Evolutionary conservation across 2,329 filamentous ascomycete species (phyloP).

Genomic region (Alternaria consortialis): DNA sequence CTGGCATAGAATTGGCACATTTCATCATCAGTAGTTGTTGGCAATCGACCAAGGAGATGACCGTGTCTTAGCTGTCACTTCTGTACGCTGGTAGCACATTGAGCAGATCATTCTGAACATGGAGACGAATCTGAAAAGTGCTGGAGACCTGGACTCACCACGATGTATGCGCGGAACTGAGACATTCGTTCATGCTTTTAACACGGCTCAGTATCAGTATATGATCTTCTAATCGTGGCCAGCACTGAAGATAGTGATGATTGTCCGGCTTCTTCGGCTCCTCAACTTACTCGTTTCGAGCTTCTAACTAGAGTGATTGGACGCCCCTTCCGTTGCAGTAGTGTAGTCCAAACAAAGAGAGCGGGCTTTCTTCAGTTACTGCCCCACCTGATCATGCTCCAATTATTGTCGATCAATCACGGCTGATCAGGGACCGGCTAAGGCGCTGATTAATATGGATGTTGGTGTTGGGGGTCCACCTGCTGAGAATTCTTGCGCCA

Average conservation of each 20-base stretch:
- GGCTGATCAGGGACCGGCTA: slow-evolving; percentile 10
- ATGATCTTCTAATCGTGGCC: background rate
- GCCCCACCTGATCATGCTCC: background rate
- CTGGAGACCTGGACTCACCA: background rate
- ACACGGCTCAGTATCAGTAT: background rate
- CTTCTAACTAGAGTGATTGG: background rate
- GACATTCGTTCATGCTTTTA: background rate
- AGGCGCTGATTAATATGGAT: slow-evolving; percentile 10
- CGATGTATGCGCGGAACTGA: background rate
- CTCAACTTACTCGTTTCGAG: background rate
- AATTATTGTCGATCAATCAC: slow-evolving; percentile 4
- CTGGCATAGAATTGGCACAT: background rate
- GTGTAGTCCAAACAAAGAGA: background rate
- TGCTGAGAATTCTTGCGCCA: background rate
- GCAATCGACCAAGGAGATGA: background rate
- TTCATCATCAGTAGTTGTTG: background rate
- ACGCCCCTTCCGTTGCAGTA: background rate
- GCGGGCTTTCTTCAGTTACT: background rate
- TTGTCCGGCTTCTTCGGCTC: slow-evolving; percentile 2
- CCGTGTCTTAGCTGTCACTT: background rate
- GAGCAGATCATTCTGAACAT: background rate
- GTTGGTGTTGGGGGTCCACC: slow-evolving; percentile 5
- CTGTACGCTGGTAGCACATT: background rate
- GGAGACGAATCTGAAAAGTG: background rate
- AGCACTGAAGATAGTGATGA: background rate